Conservation (phyloP, 106 monocot genomes). For the Alisma plantagoaquatica region DNA sequence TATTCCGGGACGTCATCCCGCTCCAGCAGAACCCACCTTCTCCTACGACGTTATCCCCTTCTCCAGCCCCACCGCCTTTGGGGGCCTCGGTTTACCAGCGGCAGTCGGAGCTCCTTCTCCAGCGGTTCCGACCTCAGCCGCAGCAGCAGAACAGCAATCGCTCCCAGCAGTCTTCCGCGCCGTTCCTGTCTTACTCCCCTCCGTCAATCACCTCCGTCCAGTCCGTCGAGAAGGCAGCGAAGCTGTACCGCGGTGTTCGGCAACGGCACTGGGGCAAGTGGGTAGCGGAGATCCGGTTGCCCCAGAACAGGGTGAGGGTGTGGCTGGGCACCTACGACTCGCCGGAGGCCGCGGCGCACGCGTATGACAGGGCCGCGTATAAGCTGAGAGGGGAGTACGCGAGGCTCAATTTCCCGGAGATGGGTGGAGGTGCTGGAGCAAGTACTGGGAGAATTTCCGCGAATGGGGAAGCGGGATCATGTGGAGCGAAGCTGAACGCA, state of each 20-base stretch:
- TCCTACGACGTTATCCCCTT: constrained; percentile 28
- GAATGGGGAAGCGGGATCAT: constrained; percentile 8
- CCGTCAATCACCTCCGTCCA: too few species aligned
- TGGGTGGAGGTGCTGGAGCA: too few species aligned
- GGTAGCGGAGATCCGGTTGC: constrained; percentile 92
- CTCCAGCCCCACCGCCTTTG: constrained; percentile 5
- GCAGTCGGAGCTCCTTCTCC: constrained; percentile 26
- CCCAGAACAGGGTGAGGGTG: constrained; percentile 63
- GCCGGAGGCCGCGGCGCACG: constrained; percentile 70
- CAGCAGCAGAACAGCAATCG: too few species aligned
- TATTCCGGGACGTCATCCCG: constrained; percentile 38
- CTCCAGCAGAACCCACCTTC: constrained; percentile 20
- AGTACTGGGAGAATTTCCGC: too few species aligned
- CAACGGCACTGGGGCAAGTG: constrained; percentile 86
- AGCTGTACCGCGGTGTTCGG: constrained; percentile 23
- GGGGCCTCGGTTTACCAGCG: constrained; percentile 55
- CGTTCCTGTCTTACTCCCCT: not conserved
- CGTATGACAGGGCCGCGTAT: constrained; percentile 83
- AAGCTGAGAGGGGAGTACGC: constrained; percentile 92
- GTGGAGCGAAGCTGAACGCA: constrained; percentile 19
- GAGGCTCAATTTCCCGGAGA: constrained; percentile 62
- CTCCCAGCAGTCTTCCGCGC: not conserved
- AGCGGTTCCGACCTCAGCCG: too few species aligned
- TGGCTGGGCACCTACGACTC: constrained; percentile 94
- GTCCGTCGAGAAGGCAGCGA: constrained; percentile 8